These are phyloP conservation scores for Cladosporium sp. DNA, from an alignment of 2,329 filamentous ascomycete genomes.

Conservation along the genomic window DNA sequence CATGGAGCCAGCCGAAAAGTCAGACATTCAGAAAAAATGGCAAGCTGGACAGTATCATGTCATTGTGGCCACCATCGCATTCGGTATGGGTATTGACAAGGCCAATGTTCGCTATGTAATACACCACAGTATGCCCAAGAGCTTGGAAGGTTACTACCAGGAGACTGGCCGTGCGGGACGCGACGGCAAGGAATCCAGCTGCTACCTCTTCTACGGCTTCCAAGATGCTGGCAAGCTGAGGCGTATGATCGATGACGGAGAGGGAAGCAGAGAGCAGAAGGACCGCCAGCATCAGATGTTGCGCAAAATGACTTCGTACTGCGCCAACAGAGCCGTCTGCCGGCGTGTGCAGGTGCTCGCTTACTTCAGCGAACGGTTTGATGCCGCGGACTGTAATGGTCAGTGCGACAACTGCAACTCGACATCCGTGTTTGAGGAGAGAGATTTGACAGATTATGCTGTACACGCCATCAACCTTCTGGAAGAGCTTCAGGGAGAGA, in stretches of 20 bases:
- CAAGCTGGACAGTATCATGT: conserved; percentile 74
- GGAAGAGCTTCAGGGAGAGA: conserved; percentile 47
- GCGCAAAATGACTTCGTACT: conserved; percentile 75
- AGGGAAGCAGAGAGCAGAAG: conserved; percentile 72
- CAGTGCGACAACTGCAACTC: conserved; percentile 87
- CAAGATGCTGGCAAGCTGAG: conserved; percentile 66
- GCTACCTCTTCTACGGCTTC: conserved; percentile 84
- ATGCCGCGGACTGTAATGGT: conserved; percentile 54
- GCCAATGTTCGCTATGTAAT: conserved; percentile 94
- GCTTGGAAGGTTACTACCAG: conserved; percentile 95
- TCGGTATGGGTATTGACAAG: conserved; percentile 99
- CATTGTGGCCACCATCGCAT: conserved; percentile 96
- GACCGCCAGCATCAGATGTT: conserved; percentile 80
- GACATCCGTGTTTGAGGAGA: conserved; percentile 60
- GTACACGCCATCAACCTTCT: conserved; percentile 65
- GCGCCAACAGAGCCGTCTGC: conserved; percentile 83
- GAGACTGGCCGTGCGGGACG: conserved; percentile 92
- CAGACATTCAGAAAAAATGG: conserved; percentile 70
- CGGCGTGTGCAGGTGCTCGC: conserved; percentile 78
- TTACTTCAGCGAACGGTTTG: conserved; percentile 91
- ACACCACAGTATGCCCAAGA: conserved; percentile 88
- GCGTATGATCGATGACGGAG: conserved; percentile 76
- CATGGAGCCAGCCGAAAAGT: conserved; percentile 63
- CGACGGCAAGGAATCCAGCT: conserved; percentile 80
- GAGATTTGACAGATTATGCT: conserved; percentile 73